Base-by-base conservation (phyloP, 208 protist genomes). In the Leptomonas pyrrhocoris region DNA sequence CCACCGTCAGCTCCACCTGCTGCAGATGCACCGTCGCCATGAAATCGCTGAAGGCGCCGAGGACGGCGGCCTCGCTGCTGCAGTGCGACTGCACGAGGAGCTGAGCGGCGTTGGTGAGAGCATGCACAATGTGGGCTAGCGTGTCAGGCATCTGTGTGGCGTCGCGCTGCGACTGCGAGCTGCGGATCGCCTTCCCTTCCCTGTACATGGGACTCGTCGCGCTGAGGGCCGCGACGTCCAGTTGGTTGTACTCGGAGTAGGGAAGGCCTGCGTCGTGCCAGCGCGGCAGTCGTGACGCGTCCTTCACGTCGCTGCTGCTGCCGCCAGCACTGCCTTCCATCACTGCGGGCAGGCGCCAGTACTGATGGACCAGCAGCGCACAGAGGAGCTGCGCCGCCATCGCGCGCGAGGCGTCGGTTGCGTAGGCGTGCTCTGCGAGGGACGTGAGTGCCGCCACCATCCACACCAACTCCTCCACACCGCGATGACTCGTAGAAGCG, bases 11-110 rank as follows among this genome's bases (percentile, higher is more conserved):
- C 27, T 61, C 53, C 30, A 85, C 57, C 63, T 85, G 74, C 30
- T 79, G 66, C 28, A 86, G 74, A 54, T 86, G 71, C 55, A 64
- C 75, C 7, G 69, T 66, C 21, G 90, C 88, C 30, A 94, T 42
- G 62, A 90, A 88, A 55, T 93, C 90, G 18, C 88, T 77, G 49
- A 95, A 60, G 28, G 78, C 73, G 65, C 77, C 81, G 31, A 88
- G 69, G 40, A 94, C 72, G 25, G 71, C 65, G 1, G 82, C 81
- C 62, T 93, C 81, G n/a, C 82, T 56, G 46, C 66, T 57, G 73
- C 86, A 86, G 40, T 72, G 79, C 31, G 60, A 68, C 30, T 80
- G 71, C 12, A 86, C 70, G 50, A 95, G 73, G 43, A 77, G 63
- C 42, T 86, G 79, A 2, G 81, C 77, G 46, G 89, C 45, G 53